Conservation (phyloP, 202 grass and related monocot genomes). For the Zizania palustris region DNA sequence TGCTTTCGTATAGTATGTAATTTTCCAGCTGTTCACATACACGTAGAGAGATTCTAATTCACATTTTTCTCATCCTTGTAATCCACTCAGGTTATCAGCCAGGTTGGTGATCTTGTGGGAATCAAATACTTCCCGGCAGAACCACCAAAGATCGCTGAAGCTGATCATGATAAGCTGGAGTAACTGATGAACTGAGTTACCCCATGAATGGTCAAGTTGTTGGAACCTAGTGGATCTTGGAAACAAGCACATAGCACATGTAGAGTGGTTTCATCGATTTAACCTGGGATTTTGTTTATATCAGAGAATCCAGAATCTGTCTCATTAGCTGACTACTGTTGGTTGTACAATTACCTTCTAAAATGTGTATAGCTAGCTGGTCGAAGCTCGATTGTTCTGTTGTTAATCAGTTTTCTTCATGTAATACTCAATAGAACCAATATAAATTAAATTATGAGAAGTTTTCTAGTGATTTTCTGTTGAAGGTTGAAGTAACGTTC, state of each 20-base stretch:
- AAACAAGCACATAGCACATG: slow-evolving; percentile 29
- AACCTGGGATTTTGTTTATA: slow-evolving; percentile 41
- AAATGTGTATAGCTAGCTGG: slow-evolving; percentile 53
- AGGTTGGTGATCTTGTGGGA: slow-evolving; percentile 76
- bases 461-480: background rate
- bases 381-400: slow-evolving; percentile 24
- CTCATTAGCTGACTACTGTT: slow-evolving; percentile 42
- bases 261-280: slow-evolving; percentile 26
- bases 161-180: slow-evolving; percentile 46
- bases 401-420: slow-evolving; percentile 32
- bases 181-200: slow-evolving; percentile 28
- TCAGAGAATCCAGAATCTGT: slow-evolving; percentile 13
- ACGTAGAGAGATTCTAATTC: slow-evolving; percentile 9
- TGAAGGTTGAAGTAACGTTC: no score
- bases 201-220: slow-evolving; percentile 13
- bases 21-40: background rate
- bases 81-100: slow-evolving; percentile 65
- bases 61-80: slow-evolving; percentile 16
- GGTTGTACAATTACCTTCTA: slow-evolving; percentile 40
- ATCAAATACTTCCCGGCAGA: slow-evolving; percentile 90
- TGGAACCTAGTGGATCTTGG: slow-evolving; percentile 3
- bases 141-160: slow-evolving; percentile 56
- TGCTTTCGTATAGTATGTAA: slow-evolving; percentile 4
- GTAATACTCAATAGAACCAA: slow-evolving; percentile 31
- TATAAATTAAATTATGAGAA: slow-evolving; percentile 23